Evolutionary conservation across 1,139 yeast species (phyloP).

Genomic region (Candida sp.): DNA sequence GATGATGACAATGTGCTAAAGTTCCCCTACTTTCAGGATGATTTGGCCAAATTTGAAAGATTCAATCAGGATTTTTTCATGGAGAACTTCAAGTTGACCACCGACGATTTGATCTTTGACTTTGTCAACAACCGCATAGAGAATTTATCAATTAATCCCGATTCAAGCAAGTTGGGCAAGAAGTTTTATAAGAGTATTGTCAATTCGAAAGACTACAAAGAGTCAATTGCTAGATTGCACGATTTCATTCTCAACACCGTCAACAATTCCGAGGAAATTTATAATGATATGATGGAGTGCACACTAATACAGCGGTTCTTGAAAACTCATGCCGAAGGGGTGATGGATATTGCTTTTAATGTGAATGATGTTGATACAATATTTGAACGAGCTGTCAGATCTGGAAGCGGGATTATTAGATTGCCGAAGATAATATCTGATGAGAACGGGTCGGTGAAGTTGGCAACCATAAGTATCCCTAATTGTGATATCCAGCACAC

Average conservation of each 20-base stretch:
- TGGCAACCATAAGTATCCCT: constrained; percentile 62
- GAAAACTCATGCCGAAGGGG: constrained; percentile 74
- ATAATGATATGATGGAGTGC: constrained; percentile 29
- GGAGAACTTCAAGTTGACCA: constrained; percentile 18
- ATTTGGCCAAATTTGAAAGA: constrained; percentile 12
- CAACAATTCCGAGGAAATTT: constrained; percentile 21
- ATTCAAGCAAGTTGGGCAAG: constrained; percentile 9
- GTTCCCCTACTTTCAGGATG: constrained; percentile 19
- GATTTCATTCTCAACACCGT: constrained; percentile 18
- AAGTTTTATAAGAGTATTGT: constrained; percentile 19
- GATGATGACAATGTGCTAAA: constrained; percentile 19
- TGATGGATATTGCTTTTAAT: constrained; percentile 68
- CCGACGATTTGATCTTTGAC: constrained; percentile 22
- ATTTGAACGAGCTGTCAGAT: constrained; percentile 47
- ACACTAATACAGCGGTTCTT: constrained; percentile 44
- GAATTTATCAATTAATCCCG: constrained; percentile 12
- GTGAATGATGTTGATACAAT: constrained; percentile 55
- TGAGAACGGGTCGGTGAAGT: constrained; percentile 50
- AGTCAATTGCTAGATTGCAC: constrained; percentile 15
- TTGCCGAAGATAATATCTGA: constrained; percentile 49
- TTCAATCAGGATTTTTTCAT: constrained; percentile 10
- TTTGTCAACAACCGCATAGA: constrained; percentile 20
- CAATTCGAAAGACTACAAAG: constrained; percentile 17
- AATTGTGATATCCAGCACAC: constrained; percentile 73
- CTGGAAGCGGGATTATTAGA: constrained; percentile 57